Conservation (phyloP, 257 asterid genomes). For the Lavandula angustifolia region DNA sequence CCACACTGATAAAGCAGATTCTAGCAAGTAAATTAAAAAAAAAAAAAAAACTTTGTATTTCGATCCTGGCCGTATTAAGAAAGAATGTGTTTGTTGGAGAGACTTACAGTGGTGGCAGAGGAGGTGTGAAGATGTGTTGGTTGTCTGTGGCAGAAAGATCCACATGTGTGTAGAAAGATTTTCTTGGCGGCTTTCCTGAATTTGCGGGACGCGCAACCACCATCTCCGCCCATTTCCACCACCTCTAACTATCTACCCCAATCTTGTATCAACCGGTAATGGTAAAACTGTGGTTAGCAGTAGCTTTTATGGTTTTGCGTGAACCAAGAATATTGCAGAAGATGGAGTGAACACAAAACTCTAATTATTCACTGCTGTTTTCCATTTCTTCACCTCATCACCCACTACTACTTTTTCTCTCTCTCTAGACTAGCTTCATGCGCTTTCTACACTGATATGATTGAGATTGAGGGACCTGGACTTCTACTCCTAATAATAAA, state of each 20-base stretch:
- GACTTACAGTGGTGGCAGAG: conserved; percentile 39
- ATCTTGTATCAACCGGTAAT: not conserved
- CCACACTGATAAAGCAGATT: conserved; percentile 20
- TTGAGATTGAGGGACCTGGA: conserved; percentile 44
- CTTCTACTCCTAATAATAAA: conserved; percentile 33
- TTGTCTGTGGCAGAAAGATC: conserved; percentile 52
- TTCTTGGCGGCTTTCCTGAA: conserved; percentile 74
- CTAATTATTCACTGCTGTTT: conserved; percentile 15
- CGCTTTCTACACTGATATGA: conserved; percentile 35
- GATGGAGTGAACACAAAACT: conserved; percentile 22
- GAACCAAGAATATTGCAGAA: conserved; percentile 29
- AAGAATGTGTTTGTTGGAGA: conserved; percentile 17
- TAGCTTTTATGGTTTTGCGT: conserved; percentile 18
- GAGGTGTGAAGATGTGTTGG: conserved; percentile 36
- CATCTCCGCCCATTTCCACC: conserved; percentile 54
- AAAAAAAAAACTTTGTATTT: not conserved
- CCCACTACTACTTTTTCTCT: not conserved
- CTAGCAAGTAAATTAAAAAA: not conserved
- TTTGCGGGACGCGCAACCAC: conserved; percentile 60
- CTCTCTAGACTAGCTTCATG: conserved; percentile 2
- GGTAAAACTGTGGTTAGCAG: not conserved
- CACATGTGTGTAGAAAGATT: conserved; percentile 68
- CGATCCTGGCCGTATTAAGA: not conserved
- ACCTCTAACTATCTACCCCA: no score
- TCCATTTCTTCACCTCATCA: conserved; percentile 11